Base-by-base conservation (phyloP, 306 rosid genomes). In the Dryas drummondii region DNA sequence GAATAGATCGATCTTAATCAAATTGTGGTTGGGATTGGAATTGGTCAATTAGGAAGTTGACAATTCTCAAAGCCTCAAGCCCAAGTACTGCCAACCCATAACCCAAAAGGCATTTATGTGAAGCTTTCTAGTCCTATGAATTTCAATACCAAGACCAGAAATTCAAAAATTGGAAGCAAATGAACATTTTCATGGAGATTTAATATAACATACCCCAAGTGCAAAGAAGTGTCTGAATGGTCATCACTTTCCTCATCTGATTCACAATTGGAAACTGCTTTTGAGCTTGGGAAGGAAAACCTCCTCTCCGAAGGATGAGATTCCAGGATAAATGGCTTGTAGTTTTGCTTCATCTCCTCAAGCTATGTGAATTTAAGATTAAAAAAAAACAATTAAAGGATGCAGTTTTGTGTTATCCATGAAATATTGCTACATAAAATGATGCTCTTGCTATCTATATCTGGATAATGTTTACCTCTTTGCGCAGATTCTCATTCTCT, bases 141-240 rank as follows among this genome's bases (percentile, higher is more conserved):
- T 32, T 32, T 32, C 37, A 32, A 32, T 32, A 2, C 37, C 37
- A 32, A 32, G 37, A 1, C 37, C 37, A 32, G 37, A 32, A 32
- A 1, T 32, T 32, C 37, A 32, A 32, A 32, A 32, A 32, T 32
- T 32, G 37, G 37, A 32, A 32, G 37, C 37, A 32, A 1, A 32
- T 1, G 37, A 32, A 32, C 37, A 32, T 32, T 32, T 32, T 32
- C 0, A 32, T 32, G 37, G 37, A 32, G 37, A 32, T 32, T 32
- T 32, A 32, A 22, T 22, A 1, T 22, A 22, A 12, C 56, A 3
- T 85, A 90, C 93, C 93, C 91, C 72, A 90, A 80, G 9, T 86
- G 91, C 86, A 91, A 85, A 73, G 74, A 77, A 57, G 90, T 84
- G 70, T 88, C 91, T 15, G 91, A 91, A 68, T 72, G 72, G 48